phyloP scores from a whole-genome alignment of 768 basidiomycete species.

The Macrolepiota albuminosa region DNA sequence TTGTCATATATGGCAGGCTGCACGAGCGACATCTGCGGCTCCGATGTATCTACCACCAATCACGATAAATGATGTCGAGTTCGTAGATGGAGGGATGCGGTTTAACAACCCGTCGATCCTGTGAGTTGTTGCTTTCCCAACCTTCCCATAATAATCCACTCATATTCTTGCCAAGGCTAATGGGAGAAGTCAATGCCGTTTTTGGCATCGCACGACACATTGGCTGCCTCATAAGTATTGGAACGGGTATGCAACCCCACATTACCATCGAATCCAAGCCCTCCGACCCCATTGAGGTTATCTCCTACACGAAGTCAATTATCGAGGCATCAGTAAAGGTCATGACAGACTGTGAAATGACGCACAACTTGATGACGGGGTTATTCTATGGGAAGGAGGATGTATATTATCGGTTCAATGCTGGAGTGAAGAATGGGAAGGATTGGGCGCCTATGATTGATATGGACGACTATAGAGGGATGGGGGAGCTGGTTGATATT shows the following conservation, averaged over 20 bases:
- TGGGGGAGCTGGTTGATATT: slow-evolving; percentile 5
- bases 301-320: background rate
- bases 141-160: background rate
- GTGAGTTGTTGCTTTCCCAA: slow-evolving; percentile 8
- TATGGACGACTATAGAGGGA: slow-evolving; percentile 9
- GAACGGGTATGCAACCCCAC: slow-evolving; percentile 12
- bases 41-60: slow-evolving; percentile 27
- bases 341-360: slow-evolving; percentile 11
- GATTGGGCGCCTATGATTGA: slow-evolving; percentile 9
- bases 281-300: background rate
- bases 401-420: slow-evolving; percentile 13
- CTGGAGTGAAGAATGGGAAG: slow-evolving; percentile 5
- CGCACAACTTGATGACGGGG: slow-evolving; percentile 3
- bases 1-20: slow-evolving; percentile 30
- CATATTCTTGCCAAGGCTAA: slow-evolving; percentile 13
- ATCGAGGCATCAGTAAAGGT: slow-evolving; percentile 3
- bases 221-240: slow-evolving; percentile 8
- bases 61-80: slow-evolving; percentile 21
- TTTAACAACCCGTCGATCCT: slow-evolving; percentile 28
- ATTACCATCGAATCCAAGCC: slow-evolving; percentile 3
- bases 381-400: slow-evolving; percentile 8
- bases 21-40: slow-evolving; percentile 30
- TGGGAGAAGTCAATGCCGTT: slow-evolving; percentile 21
- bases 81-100: slow-evolving; percentile 27
- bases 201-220: slow-evolving; percentile 11